Percentiles rank a stretch among this genome's conserved stretches.
Conservation (phyloP, 2,329 filamentous ascomycete species). For the Triangularia setosa region DNA sequence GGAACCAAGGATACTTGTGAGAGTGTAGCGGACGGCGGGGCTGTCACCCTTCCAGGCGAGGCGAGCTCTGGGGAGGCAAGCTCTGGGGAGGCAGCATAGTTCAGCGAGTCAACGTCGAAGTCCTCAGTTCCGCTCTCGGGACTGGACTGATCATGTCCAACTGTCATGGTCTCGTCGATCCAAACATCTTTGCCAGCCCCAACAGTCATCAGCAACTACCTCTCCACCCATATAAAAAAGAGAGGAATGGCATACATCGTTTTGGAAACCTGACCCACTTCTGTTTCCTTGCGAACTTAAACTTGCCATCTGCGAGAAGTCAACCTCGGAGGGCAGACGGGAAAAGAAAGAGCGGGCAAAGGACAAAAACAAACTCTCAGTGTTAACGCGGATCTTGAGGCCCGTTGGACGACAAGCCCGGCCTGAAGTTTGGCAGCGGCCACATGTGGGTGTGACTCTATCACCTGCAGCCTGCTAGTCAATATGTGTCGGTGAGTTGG, state of each 20-base stretch:
- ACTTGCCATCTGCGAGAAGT: conserved; percentile 18
- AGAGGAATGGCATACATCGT: conserved; percentile 16
- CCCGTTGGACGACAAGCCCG: conserved; percentile 29
- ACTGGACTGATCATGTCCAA: conserved; percentile 17
- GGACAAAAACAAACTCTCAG: conserved; percentile 16
- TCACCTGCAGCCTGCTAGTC: conserved; percentile 34
- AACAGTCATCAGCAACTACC: not conserved
- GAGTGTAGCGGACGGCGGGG: not conserved
- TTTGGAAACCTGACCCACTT: conserved; percentile 33
- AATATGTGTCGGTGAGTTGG: not conserved
- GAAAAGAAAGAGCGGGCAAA: not conserved
- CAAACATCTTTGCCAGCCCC: conserved; percentile 26
- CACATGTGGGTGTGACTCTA: conserved; percentile 34
- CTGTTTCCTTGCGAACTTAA: conserved; percentile 30
- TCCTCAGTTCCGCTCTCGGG: conserved; percentile 21
- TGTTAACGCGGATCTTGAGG: conserved; percentile 33
- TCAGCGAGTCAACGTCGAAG: conserved; percentile 12
- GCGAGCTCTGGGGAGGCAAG: not conserved
- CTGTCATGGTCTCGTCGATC: conserved; percentile 26
- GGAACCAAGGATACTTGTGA: not conserved
- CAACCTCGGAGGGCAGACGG: not conserved
- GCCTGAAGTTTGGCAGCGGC: conserved; percentile 29
- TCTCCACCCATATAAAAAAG: not conserved
- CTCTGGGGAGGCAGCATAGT: not conserved
- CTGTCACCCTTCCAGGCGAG: not conserved